Base-by-base conservation (phyloP, 2,329 filamentous ascomycete species). In the Pseudogymnoascus sp. region DNA sequence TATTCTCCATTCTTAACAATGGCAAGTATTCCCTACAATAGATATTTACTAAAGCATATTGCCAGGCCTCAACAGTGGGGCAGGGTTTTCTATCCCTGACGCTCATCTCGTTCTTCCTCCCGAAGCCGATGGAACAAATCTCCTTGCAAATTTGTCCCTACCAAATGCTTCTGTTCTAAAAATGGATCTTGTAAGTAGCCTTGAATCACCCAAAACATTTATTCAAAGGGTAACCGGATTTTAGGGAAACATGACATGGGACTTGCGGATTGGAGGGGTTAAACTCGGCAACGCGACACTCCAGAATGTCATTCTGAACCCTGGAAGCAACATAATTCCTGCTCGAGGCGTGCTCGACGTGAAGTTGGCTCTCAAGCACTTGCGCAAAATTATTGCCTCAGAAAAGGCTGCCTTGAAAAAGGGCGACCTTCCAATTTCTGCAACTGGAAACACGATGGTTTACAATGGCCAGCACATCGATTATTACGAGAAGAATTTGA, bases 381-480 rank as follows among this genome's bases (percentile, higher is more conserved):
- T 42, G 17, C 17, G 2, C 3, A 9, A 25, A 42, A 42, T 42
- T 12, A 25, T 42, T 12, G 39, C 39, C 6, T 21, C 39, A 12
- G 17, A 42, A 42, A 5, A 5, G 9, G 39, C 4, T 4, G 15
- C 15, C 39, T 17, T 42, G 39, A 13, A 5, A 42, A 25, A 25
- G 6, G 39, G 39, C 17, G 13, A 25, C 17, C 39, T 61, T 61
- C 7, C 21, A 6, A 48, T 61, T 48, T 44, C 41, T 29, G 36
- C 59, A n/a, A 33, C 59, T n/a, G 59, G 59, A 10, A 61, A 61
- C 36, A 17, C 59, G 17, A 61, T 38, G 3, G 7, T 33, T n/a
- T 61, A 48, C n/a, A 61, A 61, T 41, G 36, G 39, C n/a, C 21
- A 61, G 7, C 59, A 48, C 29, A 25, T 61, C 29, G 33, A 39